Base-by-base conservation (phyloP, 768 basidiomycete species). In the Trametes maxima region DNA sequence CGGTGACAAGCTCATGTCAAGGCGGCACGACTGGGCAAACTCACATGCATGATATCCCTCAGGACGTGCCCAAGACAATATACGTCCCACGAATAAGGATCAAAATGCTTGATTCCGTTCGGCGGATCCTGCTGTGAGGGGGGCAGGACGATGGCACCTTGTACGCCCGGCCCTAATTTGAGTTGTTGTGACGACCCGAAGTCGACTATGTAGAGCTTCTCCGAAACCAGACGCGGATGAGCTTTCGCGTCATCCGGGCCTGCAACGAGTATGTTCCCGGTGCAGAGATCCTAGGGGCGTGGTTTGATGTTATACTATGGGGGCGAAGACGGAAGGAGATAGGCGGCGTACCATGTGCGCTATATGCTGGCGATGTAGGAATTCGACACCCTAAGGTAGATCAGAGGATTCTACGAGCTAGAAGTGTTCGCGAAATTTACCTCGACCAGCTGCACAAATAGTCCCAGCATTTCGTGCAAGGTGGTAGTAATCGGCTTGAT, bases 81-180 rank as follows among this genome's bases (percentile, higher is more conserved):
- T 6, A 60, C 51, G 36, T 60, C 59, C 59, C 59, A 60, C 3
- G 59, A 60, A n/a, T 60, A 60, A 2, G 60, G 60, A 28, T 61
- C 60, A 36, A 61, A 61, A 8, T 35, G 47, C 10, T 35, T 49
- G 12, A 55, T 10, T 2, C 45, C 60, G 12, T 44, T 28, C 0
- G 60, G 60, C 16, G 53, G 53, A 0, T n/a, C 7, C 5, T 6
- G 3, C 17, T 55, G 47, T 11, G 47, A 49, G 2, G 33, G 13
- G 0, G 60, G 60, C 0, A 61, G 54, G 2, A 14, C 35, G 13
- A 61, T 55, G 13, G 60, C 53, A 2, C 11, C 19, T 11, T 61
- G 60, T 1, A 8, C 12, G 8, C 60, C 60, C 3, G 54, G 60
- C 2, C 40, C 40, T 1, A 44, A 17, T 1, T 19, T 10, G 48